phyloP scores from a whole-genome alignment of 257 asterid species.

The Craterostigma plantagineum region DNA sequence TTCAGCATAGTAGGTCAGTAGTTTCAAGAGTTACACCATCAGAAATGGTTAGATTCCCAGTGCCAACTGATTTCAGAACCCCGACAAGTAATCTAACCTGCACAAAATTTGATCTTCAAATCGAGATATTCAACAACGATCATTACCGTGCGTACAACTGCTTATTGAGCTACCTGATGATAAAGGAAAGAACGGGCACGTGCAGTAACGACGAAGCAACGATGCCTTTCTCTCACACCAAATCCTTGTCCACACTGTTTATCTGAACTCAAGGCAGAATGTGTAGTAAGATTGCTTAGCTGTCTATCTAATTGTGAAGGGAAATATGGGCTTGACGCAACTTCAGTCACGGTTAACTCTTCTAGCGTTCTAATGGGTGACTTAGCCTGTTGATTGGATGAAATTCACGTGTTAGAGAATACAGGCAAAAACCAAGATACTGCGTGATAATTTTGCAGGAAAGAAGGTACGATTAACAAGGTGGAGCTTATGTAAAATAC shows the following conservation, averaged over 20 bases:
- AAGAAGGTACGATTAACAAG: too few species aligned
- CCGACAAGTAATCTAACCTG: slow-evolving; percentile 95
- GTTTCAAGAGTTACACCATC: slow-evolving; percentile 36
- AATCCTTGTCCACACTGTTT: slow-evolving; percentile 27
- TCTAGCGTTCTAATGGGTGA: slow-evolving; percentile 75
- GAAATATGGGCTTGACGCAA: slow-evolving; percentile 45
- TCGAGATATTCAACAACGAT: background rate
- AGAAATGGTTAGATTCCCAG: slow-evolving; percentile 38
- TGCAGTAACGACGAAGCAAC: slow-evolving; percentile 74
- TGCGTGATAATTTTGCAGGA: too few species aligned
- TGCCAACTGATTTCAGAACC: slow-evolving; percentile 70
- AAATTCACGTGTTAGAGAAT: background rate
- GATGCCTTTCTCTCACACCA: slow-evolving; percentile 55
- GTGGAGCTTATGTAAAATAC: too few species aligned
- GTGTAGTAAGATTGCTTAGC: slow-evolving; percentile 8
- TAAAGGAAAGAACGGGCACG: slow-evolving; percentile 84
- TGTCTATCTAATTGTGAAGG: slow-evolving; percentile 29
- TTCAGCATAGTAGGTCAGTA: background rate
- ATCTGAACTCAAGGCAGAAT: background rate
- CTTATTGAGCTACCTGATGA: slow-evolving; percentile 47
- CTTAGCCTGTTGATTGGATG: slow-evolving; percentile 68
- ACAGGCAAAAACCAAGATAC: too few species aligned
- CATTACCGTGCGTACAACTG: too few species aligned
- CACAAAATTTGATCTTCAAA: background rate
- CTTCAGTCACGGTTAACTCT: slow-evolving; percentile 59